A percentile compares a stretch with the other conserved stretches of the same genome.
Conservation (phyloP, 2,329 filamentous ascomycete genomes). For the Trichoderma guizhouense region DNA sequence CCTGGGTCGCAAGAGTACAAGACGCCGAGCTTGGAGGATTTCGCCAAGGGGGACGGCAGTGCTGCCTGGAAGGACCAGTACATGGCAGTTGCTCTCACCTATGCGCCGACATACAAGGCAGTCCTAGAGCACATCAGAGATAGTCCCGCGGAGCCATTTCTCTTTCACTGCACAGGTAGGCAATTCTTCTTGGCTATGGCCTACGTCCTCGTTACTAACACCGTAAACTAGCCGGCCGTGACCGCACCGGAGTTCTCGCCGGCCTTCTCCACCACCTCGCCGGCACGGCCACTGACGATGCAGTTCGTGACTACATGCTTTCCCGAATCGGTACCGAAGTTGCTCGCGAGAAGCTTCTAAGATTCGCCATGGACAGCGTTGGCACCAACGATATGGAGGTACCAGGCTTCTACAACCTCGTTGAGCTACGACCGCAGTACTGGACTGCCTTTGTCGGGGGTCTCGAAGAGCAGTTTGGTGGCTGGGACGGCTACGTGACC, state of each 20-base stretch:
- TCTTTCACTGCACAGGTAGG: conserved; percentile 55
- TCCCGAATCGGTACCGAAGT: conserved; percentile 53
- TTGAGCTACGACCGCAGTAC: conserved; percentile 41
- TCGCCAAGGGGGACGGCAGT: conserved; percentile 45
- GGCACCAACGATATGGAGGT: conserved; percentile 36
- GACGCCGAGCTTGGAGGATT: conserved; percentile 38
- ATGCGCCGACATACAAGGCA: conserved; percentile 40
- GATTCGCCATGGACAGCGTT: conserved; percentile 39
- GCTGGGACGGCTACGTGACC: conserved; percentile 48
- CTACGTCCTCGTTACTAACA: background rate
- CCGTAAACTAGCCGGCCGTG: conserved; percentile 45
- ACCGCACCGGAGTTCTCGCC: conserved; percentile 51
- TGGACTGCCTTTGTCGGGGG: conserved; percentile 47
- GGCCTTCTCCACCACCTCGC: conserved; percentile 51
- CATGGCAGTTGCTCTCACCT: conserved; percentile 42
- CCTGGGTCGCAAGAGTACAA: conserved; percentile 34
- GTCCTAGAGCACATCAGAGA: conserved; percentile 50
- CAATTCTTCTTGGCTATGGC: background rate
- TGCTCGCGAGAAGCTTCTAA: conserved; percentile 45
- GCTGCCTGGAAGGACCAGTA: conserved; percentile 46
- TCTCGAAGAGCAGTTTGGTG: conserved; percentile 43
- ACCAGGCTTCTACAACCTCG: conserved; percentile 49
- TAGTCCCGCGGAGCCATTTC: conserved; percentile 40
- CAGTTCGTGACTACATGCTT: conserved; percentile 51
- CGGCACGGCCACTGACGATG: conserved; percentile 41